A percentile compares a stretch with the other conserved stretches of the same genome.
These are phyloP conservation scores for Chalciporus pseudorubinellus DNA, from an alignment of 768 basidiomycete species.

Conservation along the genomic window DNA sequence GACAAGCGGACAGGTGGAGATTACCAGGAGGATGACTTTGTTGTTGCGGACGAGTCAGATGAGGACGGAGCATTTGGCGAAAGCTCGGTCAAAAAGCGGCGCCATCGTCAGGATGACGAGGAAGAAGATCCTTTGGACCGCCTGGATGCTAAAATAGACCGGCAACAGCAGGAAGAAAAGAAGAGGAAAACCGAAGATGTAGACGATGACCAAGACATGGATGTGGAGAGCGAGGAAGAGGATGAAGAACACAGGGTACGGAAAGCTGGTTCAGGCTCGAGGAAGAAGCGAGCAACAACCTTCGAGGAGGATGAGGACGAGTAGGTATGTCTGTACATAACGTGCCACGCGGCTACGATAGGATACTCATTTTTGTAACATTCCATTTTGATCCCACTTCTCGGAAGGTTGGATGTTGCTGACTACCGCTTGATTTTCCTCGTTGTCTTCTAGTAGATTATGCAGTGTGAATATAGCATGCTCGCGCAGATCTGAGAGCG, in stretches of 20 bases:
- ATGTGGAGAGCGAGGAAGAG: conserved; percentile 70
- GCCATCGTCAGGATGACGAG: conserved; percentile 39
- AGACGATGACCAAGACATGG: conserved; percentile 53
- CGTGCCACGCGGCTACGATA: conserved; percentile 22
- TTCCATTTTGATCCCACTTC: conserved; percentile 56
- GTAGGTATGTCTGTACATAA: conserved; percentile 9
- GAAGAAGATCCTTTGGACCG: conserved; percentile 69
- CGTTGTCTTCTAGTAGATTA: conserved; percentile 73
- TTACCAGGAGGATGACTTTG: conserved; percentile 83
- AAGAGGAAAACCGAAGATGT: conserved; percentile 40
- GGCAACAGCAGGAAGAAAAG: conserved; percentile 52
- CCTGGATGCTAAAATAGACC: conserved; percentile 64
- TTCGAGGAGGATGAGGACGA: conserved; percentile 58
- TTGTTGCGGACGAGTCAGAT: conserved; percentile 76
- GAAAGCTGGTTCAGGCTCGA: conserved; percentile 48
- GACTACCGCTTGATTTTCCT: conserved; percentile 78
- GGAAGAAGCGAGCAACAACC: conserved; percentile 56
- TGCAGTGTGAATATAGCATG: conserved; percentile 85
- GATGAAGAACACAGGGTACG: conserved; percentile 71
- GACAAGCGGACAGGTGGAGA: conserved; percentile 57
- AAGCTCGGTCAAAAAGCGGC: conserved; percentile 35
- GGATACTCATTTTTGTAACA: conserved; percentile 37
- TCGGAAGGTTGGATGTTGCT: conserved; percentile 64
- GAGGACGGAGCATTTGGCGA: conserved; percentile 49
- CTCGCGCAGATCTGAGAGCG: conserved; percentile 68